Evolutionary conservation across 164 flowering plant species (phyloP).

Genomic region (Saururus chinensis): DNA sequence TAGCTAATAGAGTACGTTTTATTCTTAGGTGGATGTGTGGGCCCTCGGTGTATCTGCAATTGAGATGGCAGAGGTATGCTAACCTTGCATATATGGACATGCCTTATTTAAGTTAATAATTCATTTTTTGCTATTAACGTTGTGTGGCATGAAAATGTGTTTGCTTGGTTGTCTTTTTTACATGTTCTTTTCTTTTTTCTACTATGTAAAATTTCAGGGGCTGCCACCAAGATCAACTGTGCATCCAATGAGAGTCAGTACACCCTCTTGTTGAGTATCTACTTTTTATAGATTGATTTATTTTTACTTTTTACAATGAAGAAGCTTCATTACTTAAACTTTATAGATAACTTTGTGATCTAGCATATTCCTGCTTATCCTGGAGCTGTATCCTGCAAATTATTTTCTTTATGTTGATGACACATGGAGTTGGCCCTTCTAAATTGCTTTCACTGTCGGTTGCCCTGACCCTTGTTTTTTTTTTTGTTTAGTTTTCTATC

Average conservation of each 20-base stretch:
- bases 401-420: neutral
- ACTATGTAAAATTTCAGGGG: conserved; percentile 52
- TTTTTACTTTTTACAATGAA: neutral
- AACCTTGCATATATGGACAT: neutral
- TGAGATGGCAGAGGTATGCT: conserved; percentile 98
- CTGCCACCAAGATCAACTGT: conserved; percentile 94
- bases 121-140: neutral
- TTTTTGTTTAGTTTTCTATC: neutral
- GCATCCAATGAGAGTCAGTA: conserved; percentile 98
- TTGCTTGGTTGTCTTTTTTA: neutral
- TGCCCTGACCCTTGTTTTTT: neutral
- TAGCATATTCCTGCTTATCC: neutral
- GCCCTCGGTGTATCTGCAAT: conserved; percentile 99
- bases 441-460: no score
- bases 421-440: neutral
- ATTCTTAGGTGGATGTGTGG: conserved; percentile 96
- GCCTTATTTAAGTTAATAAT: neutral
- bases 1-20: neutral
- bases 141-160: neutral
- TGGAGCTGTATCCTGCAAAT: neutral
- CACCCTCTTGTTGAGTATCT: conserved; percentile 17
- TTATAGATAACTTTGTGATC: neutral
- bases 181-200: conserved; percentile 1
- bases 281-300: conserved; percentile 1
- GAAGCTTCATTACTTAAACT: no score